Conservation (phyloP, 1,284 basidiomycete species). For the Sporisorium reilianum region DNA sequence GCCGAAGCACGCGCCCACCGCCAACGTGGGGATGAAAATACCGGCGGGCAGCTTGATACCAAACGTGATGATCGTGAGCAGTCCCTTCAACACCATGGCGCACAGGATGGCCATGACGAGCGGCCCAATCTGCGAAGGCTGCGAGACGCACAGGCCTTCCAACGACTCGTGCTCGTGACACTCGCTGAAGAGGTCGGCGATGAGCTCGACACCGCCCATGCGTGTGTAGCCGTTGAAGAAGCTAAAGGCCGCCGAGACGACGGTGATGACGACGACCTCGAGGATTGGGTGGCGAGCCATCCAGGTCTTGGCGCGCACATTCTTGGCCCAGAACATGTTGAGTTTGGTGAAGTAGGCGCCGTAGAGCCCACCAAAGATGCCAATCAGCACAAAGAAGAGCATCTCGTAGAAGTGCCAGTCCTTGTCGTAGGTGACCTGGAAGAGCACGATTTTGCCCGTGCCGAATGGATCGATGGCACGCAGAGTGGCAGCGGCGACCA, state of each 20-base stretch:
- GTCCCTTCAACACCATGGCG: conserved; percentile 73
- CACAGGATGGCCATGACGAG: conserved; percentile 78
- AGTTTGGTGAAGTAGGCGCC: conserved; percentile 93
- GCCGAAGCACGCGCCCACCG: conserved; percentile 93
- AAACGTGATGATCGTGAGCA: conserved; percentile 90
- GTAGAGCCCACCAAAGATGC: conserved; percentile 81
- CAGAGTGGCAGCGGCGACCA: conserved; percentile 65
- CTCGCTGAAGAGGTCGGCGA: conserved; percentile 72
- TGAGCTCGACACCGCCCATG: conserved; percentile 94
- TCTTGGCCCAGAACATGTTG: conserved; percentile 80
- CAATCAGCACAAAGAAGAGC: conserved; percentile 84
- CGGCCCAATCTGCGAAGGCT: conserved; percentile 77
- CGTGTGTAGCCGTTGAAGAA: conserved; percentile 91
- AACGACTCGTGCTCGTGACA: conserved; percentile 74
- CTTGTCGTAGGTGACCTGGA: conserved; percentile 91
- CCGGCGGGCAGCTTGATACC: conserved; percentile 82
- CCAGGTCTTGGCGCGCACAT: conserved; percentile 63
- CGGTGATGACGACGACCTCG: conserved; percentile 84
- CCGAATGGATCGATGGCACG: conserved; percentile 90
- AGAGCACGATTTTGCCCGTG: conserved; percentile 72
- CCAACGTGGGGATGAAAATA: conserved; percentile 95
- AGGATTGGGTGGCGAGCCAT: conserved; percentile 77
- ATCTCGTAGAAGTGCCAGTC: conserved; percentile 87
- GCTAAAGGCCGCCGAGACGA: conserved; percentile 73
- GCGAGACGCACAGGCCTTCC: conserved; percentile 79